Conservation (phyloP, 208 protist genomes). For the Novymonas esmeraldas region DNA sequence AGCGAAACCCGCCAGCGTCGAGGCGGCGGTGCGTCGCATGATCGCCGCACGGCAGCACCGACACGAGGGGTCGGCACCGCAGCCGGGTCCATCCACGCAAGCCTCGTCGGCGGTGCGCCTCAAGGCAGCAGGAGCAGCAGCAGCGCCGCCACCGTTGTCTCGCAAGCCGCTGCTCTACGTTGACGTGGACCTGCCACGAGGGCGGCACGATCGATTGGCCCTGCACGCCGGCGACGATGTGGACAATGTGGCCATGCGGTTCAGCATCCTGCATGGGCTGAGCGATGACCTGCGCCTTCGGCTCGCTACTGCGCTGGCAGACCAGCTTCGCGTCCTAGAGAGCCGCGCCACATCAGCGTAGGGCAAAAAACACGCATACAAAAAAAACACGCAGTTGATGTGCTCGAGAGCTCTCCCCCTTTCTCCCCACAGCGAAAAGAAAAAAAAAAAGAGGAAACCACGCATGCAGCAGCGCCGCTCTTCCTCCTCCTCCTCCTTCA, state of each 20-base stretch:
- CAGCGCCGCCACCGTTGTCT: neutral
- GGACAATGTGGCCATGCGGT: slow-evolving; percentile 10
- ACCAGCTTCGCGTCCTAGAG: slow-evolving; percentile 1
- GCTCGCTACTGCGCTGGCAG: slow-evolving; percentile 28
- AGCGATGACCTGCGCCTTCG: slow-evolving; percentile 1
- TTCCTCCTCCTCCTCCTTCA: neutral
- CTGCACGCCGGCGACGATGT: slow-evolving; percentile 18
- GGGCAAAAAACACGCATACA: neutral
- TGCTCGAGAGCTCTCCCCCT: no score
- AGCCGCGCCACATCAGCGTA: neutral
- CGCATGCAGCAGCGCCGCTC: no score
- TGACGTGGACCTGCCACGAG: slow-evolving; percentile 25
- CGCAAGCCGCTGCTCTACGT: slow-evolving; percentile 27
- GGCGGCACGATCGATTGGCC: slow-evolving; percentile 15
- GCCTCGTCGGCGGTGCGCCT: no score
- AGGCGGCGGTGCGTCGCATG: slow-evolving; percentile 60
- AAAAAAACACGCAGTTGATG: no score
- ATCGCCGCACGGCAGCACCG: slow-evolving; percentile 34
- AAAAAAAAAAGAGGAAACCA: no score
- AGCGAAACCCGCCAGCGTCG: no score
- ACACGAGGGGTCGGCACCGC: no score
- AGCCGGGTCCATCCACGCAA: no score
- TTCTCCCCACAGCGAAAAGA: no score
- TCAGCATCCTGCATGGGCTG: slow-evolving; percentile 21
- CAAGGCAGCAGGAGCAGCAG: slow-evolving; percentile 11